These are phyloP conservation scores for Dorcoceras hygrometricum DNA, from an alignment of 257 asterid species.

Conservation along the genomic window DNA sequence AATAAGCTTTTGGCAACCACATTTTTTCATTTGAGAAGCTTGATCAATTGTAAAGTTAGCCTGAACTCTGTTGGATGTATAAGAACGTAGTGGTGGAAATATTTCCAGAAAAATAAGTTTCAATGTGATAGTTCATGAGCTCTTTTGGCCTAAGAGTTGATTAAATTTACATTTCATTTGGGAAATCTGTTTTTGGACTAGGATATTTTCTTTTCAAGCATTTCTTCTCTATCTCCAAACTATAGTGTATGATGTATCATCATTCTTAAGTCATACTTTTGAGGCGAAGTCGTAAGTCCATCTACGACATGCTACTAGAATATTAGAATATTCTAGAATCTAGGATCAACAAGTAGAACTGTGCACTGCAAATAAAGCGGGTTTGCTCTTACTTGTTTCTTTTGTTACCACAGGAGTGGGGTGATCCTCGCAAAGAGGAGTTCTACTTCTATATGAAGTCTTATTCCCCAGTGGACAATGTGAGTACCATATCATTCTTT, in stretches of 20 bases:
- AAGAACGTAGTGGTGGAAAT: too few relatives aligned
- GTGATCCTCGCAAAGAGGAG: slow-evolving; percentile 95
- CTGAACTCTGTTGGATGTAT: too few relatives aligned
- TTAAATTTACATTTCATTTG: background rate
- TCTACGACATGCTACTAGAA: background rate
- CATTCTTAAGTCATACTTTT: too few relatives aligned
- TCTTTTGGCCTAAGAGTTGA: background rate
- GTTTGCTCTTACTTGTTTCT: slow-evolving; percentile 24
- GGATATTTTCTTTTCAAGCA: background rate
- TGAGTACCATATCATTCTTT: slow-evolving; percentile 32
- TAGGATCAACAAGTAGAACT: background rate
- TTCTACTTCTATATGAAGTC: slow-evolving; percentile 88
- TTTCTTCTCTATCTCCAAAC: background rate
- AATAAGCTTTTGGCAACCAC: too few relatives aligned
- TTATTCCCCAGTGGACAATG: slow-evolving; percentile 93
- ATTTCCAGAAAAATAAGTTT: too few relatives aligned
- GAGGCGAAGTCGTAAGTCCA: too few relatives aligned
- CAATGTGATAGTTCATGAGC: background rate
- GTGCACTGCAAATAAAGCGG: slow-evolving; percentile 13
- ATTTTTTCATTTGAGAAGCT: too few relatives aligned
- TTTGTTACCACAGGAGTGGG: slow-evolving; percentile 82
- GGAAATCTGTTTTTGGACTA: background rate
- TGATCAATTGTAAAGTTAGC: too few relatives aligned
- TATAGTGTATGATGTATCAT: background rate
- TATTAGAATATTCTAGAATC: background rate